Conservation (phyloP, 2,329 filamentous ascomycete species). For the Colletotrichum abscissum region DNA sequence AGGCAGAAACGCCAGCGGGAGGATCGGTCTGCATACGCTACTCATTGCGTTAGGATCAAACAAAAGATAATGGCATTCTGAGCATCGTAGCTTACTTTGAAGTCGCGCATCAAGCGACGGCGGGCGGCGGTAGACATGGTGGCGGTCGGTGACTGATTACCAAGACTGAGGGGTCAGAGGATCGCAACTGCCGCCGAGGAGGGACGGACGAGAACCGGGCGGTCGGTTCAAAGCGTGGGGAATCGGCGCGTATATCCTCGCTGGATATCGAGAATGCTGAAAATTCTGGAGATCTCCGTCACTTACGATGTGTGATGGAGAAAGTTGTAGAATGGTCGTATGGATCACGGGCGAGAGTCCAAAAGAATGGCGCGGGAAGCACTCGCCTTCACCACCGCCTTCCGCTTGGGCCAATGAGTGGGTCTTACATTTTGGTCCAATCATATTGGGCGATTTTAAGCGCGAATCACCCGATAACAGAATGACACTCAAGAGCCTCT, state of each 20-base stretch:
- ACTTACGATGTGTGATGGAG: slow-evolving; percentile 8
- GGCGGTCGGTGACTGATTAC: slow-evolving; percentile 32
- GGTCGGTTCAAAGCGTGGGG: not conserved
- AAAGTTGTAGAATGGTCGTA: not conserved
- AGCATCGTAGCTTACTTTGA: slow-evolving; percentile 75
- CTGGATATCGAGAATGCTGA: not conserved
- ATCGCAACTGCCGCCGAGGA: slow-evolving; percentile 2
- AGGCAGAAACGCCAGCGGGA: slow-evolving; percentile 95
- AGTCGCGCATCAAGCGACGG: slow-evolving; percentile 97
- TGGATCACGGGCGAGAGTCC: slow-evolving; percentile 3
- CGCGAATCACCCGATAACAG: slow-evolving; percentile 32
- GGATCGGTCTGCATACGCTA: slow-evolving; percentile 99
- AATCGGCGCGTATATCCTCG: not conserved
- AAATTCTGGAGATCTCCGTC: not conserved
- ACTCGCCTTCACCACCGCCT: slow-evolving; percentile 29
- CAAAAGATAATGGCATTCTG: not conserved
- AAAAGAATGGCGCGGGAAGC: slow-evolving; percentile 32
- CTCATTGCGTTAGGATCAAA: slow-evolving; percentile 24
- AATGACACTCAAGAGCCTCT: slow-evolving; percentile 1
- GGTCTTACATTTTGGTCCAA: not conserved
- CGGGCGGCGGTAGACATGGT: slow-evolving; percentile 89
- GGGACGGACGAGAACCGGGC: not conserved
- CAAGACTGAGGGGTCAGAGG: slow-evolving; percentile 17
- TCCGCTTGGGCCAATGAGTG: slow-evolving; percentile 27
- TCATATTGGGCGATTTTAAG: not conserved